Conservation (phyloP, 1,139 yeast species). For the Candida tunisiensis region DNA sequence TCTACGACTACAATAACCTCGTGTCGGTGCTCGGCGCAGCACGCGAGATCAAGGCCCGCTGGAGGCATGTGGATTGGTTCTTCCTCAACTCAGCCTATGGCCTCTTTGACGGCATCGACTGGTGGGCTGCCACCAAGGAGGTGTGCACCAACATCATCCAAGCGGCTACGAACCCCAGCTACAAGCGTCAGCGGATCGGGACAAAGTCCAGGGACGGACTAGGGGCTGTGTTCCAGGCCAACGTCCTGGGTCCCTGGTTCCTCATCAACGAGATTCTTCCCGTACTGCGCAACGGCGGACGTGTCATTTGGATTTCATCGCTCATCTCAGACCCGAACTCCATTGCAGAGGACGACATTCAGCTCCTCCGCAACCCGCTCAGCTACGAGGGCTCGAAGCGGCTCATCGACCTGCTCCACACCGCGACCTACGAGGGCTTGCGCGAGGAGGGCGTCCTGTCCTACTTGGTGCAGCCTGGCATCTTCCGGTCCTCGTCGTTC, state of each 20-base stretch:
- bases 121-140: conserved; percentile 60
- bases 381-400: conserved; percentile 92
- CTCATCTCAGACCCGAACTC: conserved; percentile 54
- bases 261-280: conserved; percentile 40
- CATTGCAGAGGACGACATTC: conserved; percentile 58
- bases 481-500: conserved; percentile 72
- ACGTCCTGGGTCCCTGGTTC: conserved; percentile 89
- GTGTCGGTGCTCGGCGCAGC: conserved; percentile 64
- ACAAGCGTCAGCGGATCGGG: conserved; percentile 68
- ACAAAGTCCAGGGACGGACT: conserved; percentile 52
- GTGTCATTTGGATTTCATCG: conserved; percentile 73
- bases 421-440: conserved; percentile 42
- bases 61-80: conserved; percentile 51
- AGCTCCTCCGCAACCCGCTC: conserved; percentile 41
- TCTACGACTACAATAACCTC: conserved; percentile 86
- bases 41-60: conserved; percentile 49
- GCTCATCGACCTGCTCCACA: conserved; percentile 66
- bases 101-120: conserved; percentile 71
- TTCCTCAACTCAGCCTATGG: conserved; percentile 87
- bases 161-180: conserved; percentile 61
- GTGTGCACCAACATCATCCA: conserved; percentile 46
- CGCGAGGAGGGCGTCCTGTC: conserved; percentile 39
- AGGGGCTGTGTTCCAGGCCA: conserved; percentile 87
- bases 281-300: conserved; percentile 35
- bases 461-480: conserved; percentile 86